Conservation (phyloP, 305 asterid genomes). For the Fraxinus greggii region DNA sequence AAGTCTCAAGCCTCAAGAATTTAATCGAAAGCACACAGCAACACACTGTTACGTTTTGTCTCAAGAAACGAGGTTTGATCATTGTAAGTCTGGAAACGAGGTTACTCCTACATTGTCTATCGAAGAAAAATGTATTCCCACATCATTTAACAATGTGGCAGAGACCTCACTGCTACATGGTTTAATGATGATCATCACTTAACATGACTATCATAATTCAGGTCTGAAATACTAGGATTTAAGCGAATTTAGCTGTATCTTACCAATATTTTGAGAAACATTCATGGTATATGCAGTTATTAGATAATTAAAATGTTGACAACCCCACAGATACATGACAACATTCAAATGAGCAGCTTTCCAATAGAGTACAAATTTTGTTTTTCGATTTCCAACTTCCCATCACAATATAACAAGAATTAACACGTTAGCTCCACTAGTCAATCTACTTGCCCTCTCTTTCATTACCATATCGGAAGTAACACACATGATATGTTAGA, state of each 20-base stretch:
- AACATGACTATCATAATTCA: not conserved
- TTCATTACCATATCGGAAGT: not conserved
- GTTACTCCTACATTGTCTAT: not conserved
- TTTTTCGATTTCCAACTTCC: not conserved
- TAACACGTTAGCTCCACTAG: slow-evolving; percentile 19
- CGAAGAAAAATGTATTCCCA: not conserved
- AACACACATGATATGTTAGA: slow-evolving; percentile 5
- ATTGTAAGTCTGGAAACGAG: not conserved
- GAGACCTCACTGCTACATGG: not conserved
- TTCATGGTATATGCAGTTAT: not conserved
- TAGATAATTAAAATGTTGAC: not conserved
- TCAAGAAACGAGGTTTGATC: not conserved
- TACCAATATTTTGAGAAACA: not conserved
- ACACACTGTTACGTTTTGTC: not conserved
- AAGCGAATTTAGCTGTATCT: not conserved
- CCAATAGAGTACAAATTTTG: not conserved
- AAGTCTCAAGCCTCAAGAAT: not conserved
- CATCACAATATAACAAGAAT: not conserved
- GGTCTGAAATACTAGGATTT: not conserved
- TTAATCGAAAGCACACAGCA: too few relatives aligned
- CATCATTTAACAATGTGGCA: not conserved
- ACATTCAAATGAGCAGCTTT: not conserved
- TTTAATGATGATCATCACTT: not conserved
- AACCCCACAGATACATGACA: not conserved
- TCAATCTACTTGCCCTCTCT: slow-evolving; percentile 10